phyloP scores from a whole-genome alignment of 2,329 filamentous ascomycete genomes.

The Emergomyces pasteurianus region DNA sequence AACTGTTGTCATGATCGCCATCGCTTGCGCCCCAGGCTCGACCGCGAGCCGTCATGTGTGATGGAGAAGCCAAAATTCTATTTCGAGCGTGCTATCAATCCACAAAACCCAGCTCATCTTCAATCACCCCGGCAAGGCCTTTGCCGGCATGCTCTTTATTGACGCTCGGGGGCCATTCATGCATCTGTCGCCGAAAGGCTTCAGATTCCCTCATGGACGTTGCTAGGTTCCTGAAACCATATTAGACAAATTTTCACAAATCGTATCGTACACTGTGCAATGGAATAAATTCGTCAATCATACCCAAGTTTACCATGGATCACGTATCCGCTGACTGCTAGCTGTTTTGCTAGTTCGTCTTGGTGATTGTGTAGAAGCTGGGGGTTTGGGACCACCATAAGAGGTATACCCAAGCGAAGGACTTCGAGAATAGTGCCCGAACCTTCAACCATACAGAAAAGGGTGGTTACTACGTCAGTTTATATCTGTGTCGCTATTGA shows the following conservation, averaged over 20 bases:
- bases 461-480: neutral
- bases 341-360: slow-evolving; percentile 66
- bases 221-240: slow-evolving; percentile 33
- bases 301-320: slow-evolving; percentile 59
- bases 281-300: slow-evolving; percentile 14
- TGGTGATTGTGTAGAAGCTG: slow-evolving; percentile 82
- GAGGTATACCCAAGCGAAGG: slow-evolving; percentile 57
- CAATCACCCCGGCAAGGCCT: slow-evolving; percentile 41
- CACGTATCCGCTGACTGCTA: slow-evolving; percentile 64
- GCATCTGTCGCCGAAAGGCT: slow-evolving; percentile 29
- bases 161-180: slow-evolving; percentile 40
- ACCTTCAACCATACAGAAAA: slow-evolving; percentile 39
- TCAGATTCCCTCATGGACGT: slow-evolving; percentile 39
- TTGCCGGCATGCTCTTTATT: slow-evolving; percentile 30
- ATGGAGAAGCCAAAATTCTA: neutral
- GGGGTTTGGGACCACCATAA: slow-evolving; percentile 85
- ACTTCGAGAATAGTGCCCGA: slow-evolving; percentile 83
- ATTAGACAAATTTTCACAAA: neutral
- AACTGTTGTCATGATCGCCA: too few species aligned
- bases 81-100: slow-evolving; percentile 26
- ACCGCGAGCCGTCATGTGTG: neutral
- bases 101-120: slow-evolving; percentile 46
- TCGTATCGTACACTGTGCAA: neutral
- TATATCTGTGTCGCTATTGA: neutral
- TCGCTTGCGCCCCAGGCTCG: too few species aligned